Base-by-base conservation (phyloP, 495 filamentous ascomycete species). In the Mytilinidion resinicola region DNA sequence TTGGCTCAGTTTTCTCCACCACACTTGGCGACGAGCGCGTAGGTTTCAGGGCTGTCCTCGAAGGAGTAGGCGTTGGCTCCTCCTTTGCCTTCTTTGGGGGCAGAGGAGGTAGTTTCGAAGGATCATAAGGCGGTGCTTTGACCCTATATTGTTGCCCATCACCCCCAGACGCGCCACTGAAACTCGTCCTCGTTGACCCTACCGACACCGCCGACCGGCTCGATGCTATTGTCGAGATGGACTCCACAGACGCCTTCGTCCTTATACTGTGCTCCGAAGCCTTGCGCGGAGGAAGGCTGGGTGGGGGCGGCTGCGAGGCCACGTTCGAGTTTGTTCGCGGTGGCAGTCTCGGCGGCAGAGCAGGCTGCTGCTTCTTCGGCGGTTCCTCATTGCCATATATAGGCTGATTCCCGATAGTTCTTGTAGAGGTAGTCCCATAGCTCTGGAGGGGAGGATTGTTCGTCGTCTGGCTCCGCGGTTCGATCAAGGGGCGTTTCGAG, bases 371-470 rank as follows among this genome's bases (percentile, higher is more conserved):
- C 47, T 71, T 63, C 47, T 71, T 63, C 63, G 58, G 36, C 49
- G 67, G 15, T 64, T 61, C 63, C 6, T 67, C 60, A 65, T 62
- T 49, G 58, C 67, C 15, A 11, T 34, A 41, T 8, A 55, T 65
- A 58, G 77, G 79, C 57, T 76, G 70, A 60, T 82, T 82, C 56
- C 77, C 76, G 49, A 74, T 71, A 8, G 66, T 49, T 54, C 67
- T 61, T 44, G 57, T 61, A 4, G 69, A 46, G 15, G 70, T 56
- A 10, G 72, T 64, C 54, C 70, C 72, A 64, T 72, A 64, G 56
- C 67, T 71, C 33, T 73, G 53, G 37, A 72, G 67, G 6, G 77
- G 75, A 50, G 80, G 75, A 30, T 75, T 73, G 57, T 75, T 81
- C 56, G 75, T 67, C 7, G 80, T 73, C 55, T 77, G 75, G 39